Percentiles rank a stretch among this genome's conserved stretches.
These are phyloP conservation scores for Xylogone sp. DNA, from an alignment of 2,329 filamentous ascomycete species.

Conservation along the genomic window DNA sequence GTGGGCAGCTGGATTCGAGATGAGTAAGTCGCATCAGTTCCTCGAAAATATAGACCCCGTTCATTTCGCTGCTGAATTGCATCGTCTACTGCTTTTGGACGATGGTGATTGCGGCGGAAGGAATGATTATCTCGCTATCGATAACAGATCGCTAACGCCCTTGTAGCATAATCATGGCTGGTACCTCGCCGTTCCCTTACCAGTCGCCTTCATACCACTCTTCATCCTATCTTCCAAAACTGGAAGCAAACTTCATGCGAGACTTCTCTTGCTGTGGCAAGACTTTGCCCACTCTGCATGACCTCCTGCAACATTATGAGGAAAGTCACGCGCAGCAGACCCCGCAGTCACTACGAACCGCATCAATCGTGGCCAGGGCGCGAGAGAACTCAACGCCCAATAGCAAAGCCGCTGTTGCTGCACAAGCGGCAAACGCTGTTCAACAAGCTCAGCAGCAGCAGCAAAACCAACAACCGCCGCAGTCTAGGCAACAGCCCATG, in stretches of 20 bases:
- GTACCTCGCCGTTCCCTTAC: slow-evolving; percentile 87
- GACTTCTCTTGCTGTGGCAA: slow-evolving; percentile 95
- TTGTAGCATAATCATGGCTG: slow-evolving; percentile 85
- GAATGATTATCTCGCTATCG: no score
- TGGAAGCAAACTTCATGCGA: slow-evolving; percentile 96
- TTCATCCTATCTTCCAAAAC: slow-evolving; percentile 91
- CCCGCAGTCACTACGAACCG: slow-evolving; percentile 40
- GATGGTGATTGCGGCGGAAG: no score
- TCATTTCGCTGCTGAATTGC: no score
- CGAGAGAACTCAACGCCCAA: slow-evolving; percentile 38
- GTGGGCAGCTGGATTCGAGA: slow-evolving; percentile 96
- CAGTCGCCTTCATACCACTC: slow-evolving; percentile 96
- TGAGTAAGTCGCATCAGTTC: slow-evolving; percentile 70
- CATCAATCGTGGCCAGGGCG: slow-evolving; percentile 35
- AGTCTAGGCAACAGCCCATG: slow-evolving; percentile 20
- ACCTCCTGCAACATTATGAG: slow-evolving; percentile 94
- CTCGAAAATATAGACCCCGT: not conserved
- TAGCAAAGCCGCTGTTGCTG: slow-evolving; percentile 39
- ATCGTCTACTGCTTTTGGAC: no score
- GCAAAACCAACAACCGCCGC: slow-evolving; percentile 17
- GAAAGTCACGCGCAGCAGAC: slow-evolving; percentile 80
- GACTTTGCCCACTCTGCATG: slow-evolving; percentile 86
- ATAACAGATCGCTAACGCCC: slow-evolving; percentile 1
- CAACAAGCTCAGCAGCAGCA: slow-evolving; percentile 41
- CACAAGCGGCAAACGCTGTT: slow-evolving; percentile 31